Evolutionary conservation across 2,329 filamentous ascomycete species (phyloP), one percentile per base, ranked within the genome.

Genomic region (Colletotrichum euphorbiae): DNA sequence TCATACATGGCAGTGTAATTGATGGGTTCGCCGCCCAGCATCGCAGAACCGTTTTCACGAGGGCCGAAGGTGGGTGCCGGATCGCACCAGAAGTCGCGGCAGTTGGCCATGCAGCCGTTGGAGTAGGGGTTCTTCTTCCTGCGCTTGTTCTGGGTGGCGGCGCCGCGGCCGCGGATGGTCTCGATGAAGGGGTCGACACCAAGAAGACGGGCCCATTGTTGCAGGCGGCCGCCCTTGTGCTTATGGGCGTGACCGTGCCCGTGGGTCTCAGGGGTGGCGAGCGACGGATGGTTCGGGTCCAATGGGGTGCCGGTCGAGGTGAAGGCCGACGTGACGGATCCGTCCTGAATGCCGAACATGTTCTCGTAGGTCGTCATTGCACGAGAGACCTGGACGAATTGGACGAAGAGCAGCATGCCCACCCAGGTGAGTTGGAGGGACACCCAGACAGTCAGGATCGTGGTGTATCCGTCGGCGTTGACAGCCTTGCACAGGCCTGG

Each of bases 351-450:
- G 57, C 93, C 91, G 71, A 91, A 90, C 94, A 99, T 98, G 78
- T 94, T 97, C 80, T 99, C 96, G 80, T 93, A 98, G 0, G 96
- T 99, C 1, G 96, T 99, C 84, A 97, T 91, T 65, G 94, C 97
- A 69, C 94, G 90, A 0, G 94, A 92, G 58, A 99, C 91, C 77
- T 99, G 96, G 57, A 98, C 86, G 58, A 98, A 89, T 77, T 99
- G 97, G 5, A 98, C 97, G 71, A 94, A 91, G 68, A 98, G 86
- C 38, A 99, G 89, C 94, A 99, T 98, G n/a, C 91, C 90, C 3
- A 98, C 93, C 96, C 96, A 99, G 19, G 93, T 91, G 36, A 98
- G 86, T 79, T 99, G 97, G 48, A 98, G 83, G 2, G 87, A 86
- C 6, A 87, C 87, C 96, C 96, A 99, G 31, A 93, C 81, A 12